Evolutionary conservation across 2,329 filamentous ascomycete species (phyloP).

Genomic region (Botrytis cinerea): DNA sequence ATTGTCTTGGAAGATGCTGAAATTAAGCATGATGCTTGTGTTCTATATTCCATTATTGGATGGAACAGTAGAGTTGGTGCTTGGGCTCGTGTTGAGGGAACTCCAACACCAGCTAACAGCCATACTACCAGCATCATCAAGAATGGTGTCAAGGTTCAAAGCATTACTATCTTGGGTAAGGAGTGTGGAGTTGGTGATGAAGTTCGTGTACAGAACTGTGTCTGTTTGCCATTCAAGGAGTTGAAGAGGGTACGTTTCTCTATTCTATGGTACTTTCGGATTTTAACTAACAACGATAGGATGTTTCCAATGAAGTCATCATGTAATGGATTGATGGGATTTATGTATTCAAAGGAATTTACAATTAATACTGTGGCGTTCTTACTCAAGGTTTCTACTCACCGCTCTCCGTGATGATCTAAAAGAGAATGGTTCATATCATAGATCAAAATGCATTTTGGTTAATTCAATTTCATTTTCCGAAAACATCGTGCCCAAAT

Average conservation of each 20-base stretch:
- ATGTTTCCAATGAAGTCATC: constrained; percentile 85
- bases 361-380: constrained; percentile 16
- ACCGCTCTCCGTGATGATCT: not conserved
- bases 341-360: not conserved
- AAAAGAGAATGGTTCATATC: not conserved
- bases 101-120: constrained; percentile 81
- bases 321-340: constrained; percentile 61
- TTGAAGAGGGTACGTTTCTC: constrained; percentile 77
- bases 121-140: constrained; percentile 95
- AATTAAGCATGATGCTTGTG: constrained; percentile 94
- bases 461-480: not conserved
- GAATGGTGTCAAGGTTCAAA: constrained; percentile 98
- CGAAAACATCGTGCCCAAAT: not conserved
- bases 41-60: constrained; percentile 94
- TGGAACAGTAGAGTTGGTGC: constrained; percentile 95
- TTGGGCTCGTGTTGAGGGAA: constrained; percentile 98
- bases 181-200: constrained; percentile 94
- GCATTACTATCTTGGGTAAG: constrained; percentile 95
- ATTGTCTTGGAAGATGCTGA: constrained; percentile 94
- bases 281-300: constrained; percentile 53
- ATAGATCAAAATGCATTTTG: not conserved
- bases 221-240: constrained; percentile 97
- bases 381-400: not conserved
- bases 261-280: constrained; percentile 12
- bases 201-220: constrained; percentile 94